phyloP scores from a whole-genome alignment of 345 rosid species.

The Trapa incisa region DNA sequence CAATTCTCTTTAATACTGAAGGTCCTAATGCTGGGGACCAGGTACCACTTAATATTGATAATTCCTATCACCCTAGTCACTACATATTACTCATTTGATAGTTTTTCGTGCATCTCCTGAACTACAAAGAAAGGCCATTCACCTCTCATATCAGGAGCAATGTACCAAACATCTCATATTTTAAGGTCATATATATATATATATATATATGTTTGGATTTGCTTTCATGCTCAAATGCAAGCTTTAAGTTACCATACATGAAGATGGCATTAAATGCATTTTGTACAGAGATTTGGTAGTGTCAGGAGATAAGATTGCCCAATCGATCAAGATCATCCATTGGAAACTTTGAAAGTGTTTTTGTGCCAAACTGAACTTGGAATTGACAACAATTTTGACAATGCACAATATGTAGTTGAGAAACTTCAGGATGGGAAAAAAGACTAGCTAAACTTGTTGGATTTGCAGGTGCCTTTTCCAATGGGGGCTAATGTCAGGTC shows the following conservation, averaged over 20 bases:
- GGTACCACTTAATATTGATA: slow-evolving; percentile 19
- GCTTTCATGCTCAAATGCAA: background rate
- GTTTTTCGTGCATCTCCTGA: background rate
- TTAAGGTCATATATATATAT: too few relatives aligned
- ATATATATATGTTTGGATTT: background rate
- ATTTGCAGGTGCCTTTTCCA: slow-evolving; percentile 59
- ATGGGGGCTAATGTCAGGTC: slow-evolving; percentile 41
- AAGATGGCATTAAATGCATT: background rate
- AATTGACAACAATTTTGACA: background rate
- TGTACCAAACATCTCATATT: too few relatives aligned
- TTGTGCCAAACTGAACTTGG: background rate
- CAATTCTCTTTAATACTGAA: slow-evolving; percentile 58
- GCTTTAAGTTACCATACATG: background rate
- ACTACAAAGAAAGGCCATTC: background rate
- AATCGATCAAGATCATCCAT: background rate
- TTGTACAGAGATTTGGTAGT: background rate
- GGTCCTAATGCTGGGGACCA: slow-evolving; percentile 70
- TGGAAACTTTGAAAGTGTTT: background rate
- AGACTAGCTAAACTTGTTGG: background rate
- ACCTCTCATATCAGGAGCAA: too few relatives aligned
- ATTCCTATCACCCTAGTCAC: background rate
- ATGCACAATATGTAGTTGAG: background rate
- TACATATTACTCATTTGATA: too few relatives aligned
- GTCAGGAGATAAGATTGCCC: background rate
- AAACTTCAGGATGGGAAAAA: background rate